These are phyloP conservation scores for Grosmannia huntii DNA, from an alignment of 2,329 filamentous ascomycete genomes.

Conservation along the genomic window DNA sequence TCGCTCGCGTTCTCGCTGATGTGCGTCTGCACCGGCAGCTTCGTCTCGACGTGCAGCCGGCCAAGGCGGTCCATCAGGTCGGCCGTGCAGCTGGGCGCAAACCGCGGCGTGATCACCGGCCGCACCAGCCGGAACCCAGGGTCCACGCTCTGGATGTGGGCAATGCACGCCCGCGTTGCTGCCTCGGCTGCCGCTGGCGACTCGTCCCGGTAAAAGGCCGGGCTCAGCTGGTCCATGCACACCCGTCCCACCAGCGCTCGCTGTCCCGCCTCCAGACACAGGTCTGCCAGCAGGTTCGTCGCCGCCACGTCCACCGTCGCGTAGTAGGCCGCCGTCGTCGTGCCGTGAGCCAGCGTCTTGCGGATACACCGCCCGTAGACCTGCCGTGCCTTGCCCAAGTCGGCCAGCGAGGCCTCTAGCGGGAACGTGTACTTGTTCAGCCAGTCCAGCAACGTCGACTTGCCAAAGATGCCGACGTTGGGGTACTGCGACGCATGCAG, in stretches of 20 bases:
- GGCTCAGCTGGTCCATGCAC: constrained; percentile 81
- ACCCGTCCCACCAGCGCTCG: constrained; percentile 82
- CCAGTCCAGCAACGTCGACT: constrained; percentile 87
- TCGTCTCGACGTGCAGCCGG: constrained; percentile 45
- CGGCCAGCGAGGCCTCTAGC: constrained; percentile 63
- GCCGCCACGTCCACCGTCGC: constrained; percentile 76
- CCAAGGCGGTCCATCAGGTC: constrained; percentile 53
- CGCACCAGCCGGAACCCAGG: constrained; percentile 50
- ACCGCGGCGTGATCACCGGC: constrained; percentile 68
- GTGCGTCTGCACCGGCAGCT: constrained; percentile 73
- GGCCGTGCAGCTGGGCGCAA: constrained; percentile 48
- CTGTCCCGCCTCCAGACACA: constrained; percentile 71
- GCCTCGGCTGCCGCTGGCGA: constrained; percentile 42
- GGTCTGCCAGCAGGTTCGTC: constrained; percentile 80
- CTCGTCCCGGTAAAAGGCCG: constrained; percentile 68
- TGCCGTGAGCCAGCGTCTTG: constrained; percentile 77
- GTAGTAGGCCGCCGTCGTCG: constrained; percentile 89
- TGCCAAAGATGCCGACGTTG: constrained; percentile 88
- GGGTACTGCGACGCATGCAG: constrained; percentile 93
- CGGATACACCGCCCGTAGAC: constrained; percentile 71
- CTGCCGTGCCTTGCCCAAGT: constrained; percentile 46
- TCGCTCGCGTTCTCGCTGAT: constrained; percentile 74
- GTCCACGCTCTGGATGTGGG: constrained; percentile 56
- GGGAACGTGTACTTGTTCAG: constrained; percentile 91
- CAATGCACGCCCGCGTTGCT: constrained; percentile 46